These are phyloP conservation scores for Beauveria bassiana DNA, from an alignment of 2,329 filamentous ascomycete species.

Conservation along the genomic window DNA sequence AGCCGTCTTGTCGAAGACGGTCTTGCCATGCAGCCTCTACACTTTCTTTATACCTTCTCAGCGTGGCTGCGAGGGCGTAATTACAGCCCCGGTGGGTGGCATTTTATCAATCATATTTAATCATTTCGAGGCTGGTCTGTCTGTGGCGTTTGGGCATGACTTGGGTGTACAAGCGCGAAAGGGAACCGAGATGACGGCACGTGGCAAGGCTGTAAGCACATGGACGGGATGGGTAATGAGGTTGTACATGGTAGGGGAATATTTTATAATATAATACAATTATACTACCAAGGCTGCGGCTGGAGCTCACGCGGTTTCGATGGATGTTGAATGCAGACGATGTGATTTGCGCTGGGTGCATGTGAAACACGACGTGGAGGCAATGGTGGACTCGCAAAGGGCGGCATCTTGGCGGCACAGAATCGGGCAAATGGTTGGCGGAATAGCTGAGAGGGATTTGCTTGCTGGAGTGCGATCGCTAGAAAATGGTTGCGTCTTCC, in stretches of 20 bases:
- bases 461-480: too few relatives aligned
- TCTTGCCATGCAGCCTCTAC: neutral
- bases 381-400: neutral
- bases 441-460: neutral
- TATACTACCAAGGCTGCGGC: neutral
- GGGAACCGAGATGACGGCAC: neutral
- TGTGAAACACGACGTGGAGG: conserved; percentile 2
- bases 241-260: neutral
- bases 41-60: neutral
- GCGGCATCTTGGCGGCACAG: neutral
- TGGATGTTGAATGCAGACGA: neutral
- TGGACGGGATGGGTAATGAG: neutral
- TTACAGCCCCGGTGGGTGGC: neutral
- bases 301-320: neutral
- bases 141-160: neutral
- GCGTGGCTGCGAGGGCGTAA: neutral
- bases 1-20: neutral
- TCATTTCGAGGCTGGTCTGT: neutral
- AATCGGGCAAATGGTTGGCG: neutral
- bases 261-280: neutral
- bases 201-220: neutral
- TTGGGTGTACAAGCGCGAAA: neutral
- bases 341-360: conserved; percentile 1
- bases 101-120: conserved; percentile 7
- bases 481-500: too few relatives aligned